Evolutionary conservation across 2,329 filamentous ascomycete genomes (phyloP).

Genomic region (Ceratocystis colombiana): DNA sequence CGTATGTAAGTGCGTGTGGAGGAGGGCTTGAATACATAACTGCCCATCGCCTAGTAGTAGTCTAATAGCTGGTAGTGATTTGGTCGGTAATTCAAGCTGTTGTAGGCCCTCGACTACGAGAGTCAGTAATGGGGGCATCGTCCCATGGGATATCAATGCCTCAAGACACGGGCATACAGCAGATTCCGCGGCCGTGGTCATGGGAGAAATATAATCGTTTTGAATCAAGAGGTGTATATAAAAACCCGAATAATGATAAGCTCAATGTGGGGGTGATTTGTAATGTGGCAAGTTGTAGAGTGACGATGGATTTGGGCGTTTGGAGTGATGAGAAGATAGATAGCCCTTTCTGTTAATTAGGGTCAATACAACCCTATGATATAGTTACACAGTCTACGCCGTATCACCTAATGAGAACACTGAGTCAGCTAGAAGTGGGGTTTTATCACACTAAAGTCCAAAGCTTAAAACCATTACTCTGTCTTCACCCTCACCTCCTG

Average conservation of each 20-base stretch:
- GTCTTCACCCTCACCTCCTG: background rate
- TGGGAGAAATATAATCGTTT: conserved; percentile 37
- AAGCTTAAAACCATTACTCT: background rate
- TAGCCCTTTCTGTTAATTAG: no score
- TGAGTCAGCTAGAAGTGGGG: background rate
- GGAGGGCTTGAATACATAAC: conserved; percentile 45
- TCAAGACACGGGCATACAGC: conserved; percentile 74
- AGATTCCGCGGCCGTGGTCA: conserved; percentile 71
- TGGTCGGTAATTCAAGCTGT: conserved; percentile 31
- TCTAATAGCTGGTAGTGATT: conserved; percentile 36
- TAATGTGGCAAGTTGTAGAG: background rate
- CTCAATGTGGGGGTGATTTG: no score
- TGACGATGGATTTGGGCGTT: no score
- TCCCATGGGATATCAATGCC: conserved; percentile 60
- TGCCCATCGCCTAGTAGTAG: conserved; percentile 45
- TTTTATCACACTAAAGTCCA: background rate
- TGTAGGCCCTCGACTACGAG: conserved; percentile 47
- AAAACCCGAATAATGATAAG: no score
- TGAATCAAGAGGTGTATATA: no score
- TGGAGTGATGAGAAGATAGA: no score
- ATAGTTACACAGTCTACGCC: background rate
- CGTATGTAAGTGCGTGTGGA: conserved; percentile 39
- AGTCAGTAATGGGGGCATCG: conserved; percentile 74
- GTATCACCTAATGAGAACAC: conserved; percentile 2
- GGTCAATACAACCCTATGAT: no score